Base-by-base conservation (phyloP, 345 rosid genomes). In the Euphorbia tirucalli region DNA sequence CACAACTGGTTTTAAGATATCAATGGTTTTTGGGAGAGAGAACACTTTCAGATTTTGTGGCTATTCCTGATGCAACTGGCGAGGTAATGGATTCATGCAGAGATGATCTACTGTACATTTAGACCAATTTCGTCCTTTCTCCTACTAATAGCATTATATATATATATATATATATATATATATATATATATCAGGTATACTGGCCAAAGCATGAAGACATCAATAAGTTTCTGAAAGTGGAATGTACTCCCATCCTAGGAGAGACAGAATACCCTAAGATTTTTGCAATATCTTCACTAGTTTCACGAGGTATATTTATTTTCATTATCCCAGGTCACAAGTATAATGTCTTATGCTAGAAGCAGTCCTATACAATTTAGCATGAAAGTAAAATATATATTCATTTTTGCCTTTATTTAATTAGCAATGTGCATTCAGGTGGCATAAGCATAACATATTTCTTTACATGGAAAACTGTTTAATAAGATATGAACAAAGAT, bases 151-250 rank as follows among this genome's bases (percentile, higher is more conserved):
- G 16, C 30, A 55, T 56, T 55, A n/a, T 72, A 22, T 59, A 21
- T 73, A 28, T 79, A 30, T 22, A 21, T 73, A 28, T 79, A 30
- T 22, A 21, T 73, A 28, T 79, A 30, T 22, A n/a, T n/a, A n/a
- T n/a, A n/a, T n/a, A n/a, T n/a, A 21, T 73, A 28, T 79, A 30
- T 22, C 81, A 94, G 98, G 95, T 86, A 61, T 94, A 85, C 80
- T 90, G 95, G 97, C 97, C 98, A 72, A 92, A 87, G 85, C 89
- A 78, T 78, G 96, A 79, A 80, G 95, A 94, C 75, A 85, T 94
- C 72, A 84, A 78, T 71, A 92, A 84, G 83, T 75, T 92, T 80
- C 82, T 94, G 54, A 94, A 90, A 80, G 93, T 88, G 68, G 91
- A 87, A 78, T 94, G 98, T 72, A 84, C 82, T 55, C 89, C 93